Conservation (phyloP, 2,329 filamentous ascomycete genomes). For the Alternaria solani region DNA sequence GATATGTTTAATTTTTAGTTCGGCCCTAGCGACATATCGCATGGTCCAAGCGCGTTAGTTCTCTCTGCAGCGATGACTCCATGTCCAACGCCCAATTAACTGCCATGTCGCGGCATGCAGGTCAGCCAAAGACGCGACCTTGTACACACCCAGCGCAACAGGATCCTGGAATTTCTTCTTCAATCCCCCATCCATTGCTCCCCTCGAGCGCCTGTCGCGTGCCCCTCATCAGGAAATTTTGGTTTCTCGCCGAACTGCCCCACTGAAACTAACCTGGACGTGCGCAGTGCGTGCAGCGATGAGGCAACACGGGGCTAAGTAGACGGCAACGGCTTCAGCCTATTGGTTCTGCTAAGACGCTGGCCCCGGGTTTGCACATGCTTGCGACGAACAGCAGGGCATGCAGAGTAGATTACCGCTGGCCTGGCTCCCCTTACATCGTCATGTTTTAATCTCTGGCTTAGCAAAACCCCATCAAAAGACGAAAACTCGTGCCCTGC, state of each 20-base stretch:
- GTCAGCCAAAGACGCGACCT: conserved; percentile 10
- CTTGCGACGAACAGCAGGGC: conserved; percentile 35
- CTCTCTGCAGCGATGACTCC: conserved; percentile 33
- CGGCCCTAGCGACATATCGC: conserved; percentile 33
- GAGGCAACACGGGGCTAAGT: conserved; percentile 42
- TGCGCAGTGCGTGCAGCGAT: conserved; percentile 35
- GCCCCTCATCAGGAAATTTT: conserved; percentile 31
- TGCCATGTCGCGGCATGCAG: conserved; percentile 20
- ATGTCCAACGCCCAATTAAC: conserved; percentile 21
- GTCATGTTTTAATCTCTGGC: conserved; percentile 34
- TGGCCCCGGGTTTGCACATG: conserved; percentile 32
- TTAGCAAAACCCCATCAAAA: conserved; percentile 12
- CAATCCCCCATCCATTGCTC: conserved; percentile 5
- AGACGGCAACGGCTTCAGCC: conserved; percentile 21
- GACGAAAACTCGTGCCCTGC: conserved; percentile 3
- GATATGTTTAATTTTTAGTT: conserved; percentile 37
- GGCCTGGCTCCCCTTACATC: conserved; percentile 15
- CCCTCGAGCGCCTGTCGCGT: conserved; percentile 29
- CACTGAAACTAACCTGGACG: conserved; percentile 42
- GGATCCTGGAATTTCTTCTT: conserved; percentile 4
- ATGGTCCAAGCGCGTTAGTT: conserved; percentile 26
- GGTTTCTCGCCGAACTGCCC: conserved; percentile 33
- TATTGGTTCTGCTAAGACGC: conserved; percentile 42
- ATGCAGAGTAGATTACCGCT: conserved; percentile 32
- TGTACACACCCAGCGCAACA: conserved; percentile 3